Conservation (phyloP, 345 rosid genomes). For the Raphanus sativus region DNA sequence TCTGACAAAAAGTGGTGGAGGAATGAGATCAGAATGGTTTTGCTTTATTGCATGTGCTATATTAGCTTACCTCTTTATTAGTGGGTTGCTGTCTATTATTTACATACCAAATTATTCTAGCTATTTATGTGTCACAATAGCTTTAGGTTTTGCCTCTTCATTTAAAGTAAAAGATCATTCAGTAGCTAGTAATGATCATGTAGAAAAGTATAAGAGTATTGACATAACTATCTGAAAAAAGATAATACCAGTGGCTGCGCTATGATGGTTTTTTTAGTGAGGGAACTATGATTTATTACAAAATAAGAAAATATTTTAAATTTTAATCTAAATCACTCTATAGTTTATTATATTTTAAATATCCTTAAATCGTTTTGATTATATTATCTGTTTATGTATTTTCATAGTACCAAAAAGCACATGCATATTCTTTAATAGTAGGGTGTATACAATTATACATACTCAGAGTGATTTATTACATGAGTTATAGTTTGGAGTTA, state of each 20-base stretch:
- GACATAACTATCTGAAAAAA: neutral
- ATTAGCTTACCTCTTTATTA: slow-evolving; percentile 2
- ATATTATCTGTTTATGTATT: neutral
- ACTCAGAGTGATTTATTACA: neutral
- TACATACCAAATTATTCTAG: slow-evolving; percentile 4
- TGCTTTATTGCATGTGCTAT: slow-evolving; percentile 33
- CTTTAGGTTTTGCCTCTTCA: neutral
- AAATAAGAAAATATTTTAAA: neutral
- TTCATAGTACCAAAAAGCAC: neutral
- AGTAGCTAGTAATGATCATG: neutral
- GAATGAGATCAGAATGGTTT: neutral
- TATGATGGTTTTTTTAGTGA: neutral
- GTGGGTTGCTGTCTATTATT: neutral
- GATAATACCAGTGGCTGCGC: neutral
- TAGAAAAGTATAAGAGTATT: neutral
- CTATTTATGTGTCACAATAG: neutral
- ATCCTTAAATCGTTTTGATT: neutral
- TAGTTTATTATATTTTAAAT: neutral
- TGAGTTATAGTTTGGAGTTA: slow-evolving; percentile 1
- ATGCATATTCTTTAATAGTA: neutral
- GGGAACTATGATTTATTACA: neutral
- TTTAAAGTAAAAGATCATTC: neutral
- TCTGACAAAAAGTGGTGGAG: neutral
- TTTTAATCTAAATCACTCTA: no score
- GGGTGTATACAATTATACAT: neutral